Conservation (phyloP, 73 alveolate species). For the Paramecium tetraurelia region DNA sequence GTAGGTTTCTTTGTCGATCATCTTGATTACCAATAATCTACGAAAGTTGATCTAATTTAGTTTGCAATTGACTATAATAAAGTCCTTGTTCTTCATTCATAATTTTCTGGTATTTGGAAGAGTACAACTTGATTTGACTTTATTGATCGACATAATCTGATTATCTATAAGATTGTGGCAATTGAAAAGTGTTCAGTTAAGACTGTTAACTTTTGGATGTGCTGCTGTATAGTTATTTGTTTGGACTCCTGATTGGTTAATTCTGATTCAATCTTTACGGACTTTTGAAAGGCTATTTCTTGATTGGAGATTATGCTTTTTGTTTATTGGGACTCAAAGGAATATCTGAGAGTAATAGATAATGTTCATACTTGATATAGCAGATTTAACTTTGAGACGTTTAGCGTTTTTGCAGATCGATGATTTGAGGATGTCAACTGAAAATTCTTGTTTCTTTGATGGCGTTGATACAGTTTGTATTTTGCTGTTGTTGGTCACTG, state of each 20-base stretch:
- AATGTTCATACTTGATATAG: not conserved
- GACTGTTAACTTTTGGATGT: not conserved
- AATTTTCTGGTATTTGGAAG: not conserved
- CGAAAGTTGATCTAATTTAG: not conserved
- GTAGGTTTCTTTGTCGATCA: not conserved
- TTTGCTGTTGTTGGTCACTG: not conserved
- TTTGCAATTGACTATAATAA: not conserved
- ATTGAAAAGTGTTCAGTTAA: not conserved
- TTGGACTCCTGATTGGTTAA: not conserved
- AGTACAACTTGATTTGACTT: not conserved
- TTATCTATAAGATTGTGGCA: not conserved
- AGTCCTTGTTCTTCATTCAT: slow-evolving; percentile 13
- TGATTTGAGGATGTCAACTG: slow-evolving; percentile 4
- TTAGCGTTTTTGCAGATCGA: not conserved
- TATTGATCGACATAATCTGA: not conserved
- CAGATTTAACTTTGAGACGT: slow-evolving; percentile 21
- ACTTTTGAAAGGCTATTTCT: not conserved
- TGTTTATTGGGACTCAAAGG: not conserved
- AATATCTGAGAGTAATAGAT: not conserved
- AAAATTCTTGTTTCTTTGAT: slow-evolving; percentile 6
- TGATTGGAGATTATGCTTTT: not conserved
- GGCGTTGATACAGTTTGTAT: not conserved
- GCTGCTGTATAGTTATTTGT: not conserved
- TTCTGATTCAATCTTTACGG: not conserved
- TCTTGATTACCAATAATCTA: not conserved